Conservation (phyloP, 257 asterid species). For the Scutellaria minor region DNA sequence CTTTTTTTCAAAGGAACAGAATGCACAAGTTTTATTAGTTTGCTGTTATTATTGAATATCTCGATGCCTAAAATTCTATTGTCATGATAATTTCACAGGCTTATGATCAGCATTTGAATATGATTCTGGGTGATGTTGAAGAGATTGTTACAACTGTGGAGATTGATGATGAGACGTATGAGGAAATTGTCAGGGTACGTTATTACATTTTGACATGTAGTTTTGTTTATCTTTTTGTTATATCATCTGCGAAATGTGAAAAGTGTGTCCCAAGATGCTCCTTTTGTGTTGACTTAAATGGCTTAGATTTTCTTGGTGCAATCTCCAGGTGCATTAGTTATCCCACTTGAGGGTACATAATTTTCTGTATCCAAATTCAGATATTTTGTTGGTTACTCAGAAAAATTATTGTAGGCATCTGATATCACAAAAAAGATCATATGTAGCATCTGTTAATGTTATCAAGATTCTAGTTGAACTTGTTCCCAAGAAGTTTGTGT, state of each 20-base stretch:
- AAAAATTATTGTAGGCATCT: not conserved
- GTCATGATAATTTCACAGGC: slow-evolving; percentile 58
- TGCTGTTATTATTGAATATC: slow-evolving; percentile 7
- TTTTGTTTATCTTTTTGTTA: not conserved
- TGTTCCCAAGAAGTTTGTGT: slow-evolving; percentile 4
- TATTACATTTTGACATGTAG: not conserved
- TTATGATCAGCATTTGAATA: slow-evolving; percentile 97
- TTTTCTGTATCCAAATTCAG: not conserved
- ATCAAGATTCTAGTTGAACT: slow-evolving; percentile 19
- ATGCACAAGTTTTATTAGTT: not conserved
- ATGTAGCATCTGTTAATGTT: not conserved
- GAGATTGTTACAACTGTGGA: slow-evolving; percentile 91
- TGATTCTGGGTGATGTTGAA: slow-evolving; percentile 98
- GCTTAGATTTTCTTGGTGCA: not conserved
- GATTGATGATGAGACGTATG: slow-evolving; percentile 97
- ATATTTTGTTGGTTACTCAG: not conserved
- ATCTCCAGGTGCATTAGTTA: not conserved
- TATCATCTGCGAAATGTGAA: not conserved
- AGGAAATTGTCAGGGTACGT: slow-evolving; percentile 96
- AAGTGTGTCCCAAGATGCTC: not conserved
- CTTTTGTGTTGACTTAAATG: not conserved
- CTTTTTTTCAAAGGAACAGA: not conserved
- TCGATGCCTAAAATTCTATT: not conserved
- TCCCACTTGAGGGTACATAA: slow-evolving; percentile 1
- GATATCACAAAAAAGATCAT: not conserved